A percentile compares a stretch with the other conserved stretches of the same genome.
These are phyloP conservation scores for Urtica urens DNA, from an alignment of 306 rosid species.

Conservation along the genomic window DNA sequence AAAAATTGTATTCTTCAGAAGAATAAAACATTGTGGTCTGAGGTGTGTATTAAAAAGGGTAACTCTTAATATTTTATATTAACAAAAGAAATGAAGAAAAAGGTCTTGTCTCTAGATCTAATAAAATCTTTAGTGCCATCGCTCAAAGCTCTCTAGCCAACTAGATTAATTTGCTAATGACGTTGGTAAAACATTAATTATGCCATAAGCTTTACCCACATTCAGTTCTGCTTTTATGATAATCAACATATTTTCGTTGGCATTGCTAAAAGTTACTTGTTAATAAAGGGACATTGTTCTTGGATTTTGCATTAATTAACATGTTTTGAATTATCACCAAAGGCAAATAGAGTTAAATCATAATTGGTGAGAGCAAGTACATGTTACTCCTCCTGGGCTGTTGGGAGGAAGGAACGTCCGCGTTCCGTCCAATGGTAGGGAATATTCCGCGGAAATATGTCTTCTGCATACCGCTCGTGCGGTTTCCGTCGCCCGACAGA, in stretches of 20 bases:
- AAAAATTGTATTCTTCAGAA: too few species aligned
- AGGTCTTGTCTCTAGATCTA: too few species aligned
- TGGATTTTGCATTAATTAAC: background rate
- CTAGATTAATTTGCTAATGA: background rate
- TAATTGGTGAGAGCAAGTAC: background rate
- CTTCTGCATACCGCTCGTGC: too few species aligned
- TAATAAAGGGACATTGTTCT: background rate
- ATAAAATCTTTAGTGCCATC: slow-evolving; percentile 2
- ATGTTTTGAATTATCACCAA: background rate
- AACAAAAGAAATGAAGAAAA: background rate
- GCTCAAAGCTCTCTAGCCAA: background rate
- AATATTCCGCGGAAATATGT: too few species aligned
- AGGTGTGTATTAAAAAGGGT: background rate
- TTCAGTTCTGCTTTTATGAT: slow-evolving; percentile 2
- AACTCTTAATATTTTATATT: background rate
- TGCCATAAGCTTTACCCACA: slow-evolving; percentile 6
- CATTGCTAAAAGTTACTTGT: background rate
- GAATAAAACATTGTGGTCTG: background rate
- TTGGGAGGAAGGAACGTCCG: too few species aligned
- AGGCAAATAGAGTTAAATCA: background rate
- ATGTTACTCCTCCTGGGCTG: background rate
- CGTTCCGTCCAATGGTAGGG: too few species aligned
- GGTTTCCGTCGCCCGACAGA: too few species aligned
- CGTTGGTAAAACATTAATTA: slow-evolving; percentile 5
- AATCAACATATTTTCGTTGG: slow-evolving; percentile 3